Conservation (phyloP, 371 early-diverging fungal species). For the Apophysomyces trapeziformis region DNA sequence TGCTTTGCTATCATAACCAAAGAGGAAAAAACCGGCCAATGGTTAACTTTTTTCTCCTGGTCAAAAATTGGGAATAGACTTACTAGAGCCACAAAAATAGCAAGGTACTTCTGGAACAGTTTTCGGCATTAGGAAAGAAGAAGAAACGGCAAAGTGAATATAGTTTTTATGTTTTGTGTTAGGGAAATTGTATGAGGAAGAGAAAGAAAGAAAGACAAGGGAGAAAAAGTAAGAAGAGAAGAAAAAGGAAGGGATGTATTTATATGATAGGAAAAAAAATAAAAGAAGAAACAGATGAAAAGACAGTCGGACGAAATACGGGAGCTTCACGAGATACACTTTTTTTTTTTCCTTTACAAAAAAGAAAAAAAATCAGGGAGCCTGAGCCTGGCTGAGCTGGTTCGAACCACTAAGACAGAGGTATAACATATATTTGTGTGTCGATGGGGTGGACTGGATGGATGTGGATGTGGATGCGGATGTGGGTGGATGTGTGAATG, state of each 20-base stretch:
- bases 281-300: neutral
- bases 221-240: neutral
- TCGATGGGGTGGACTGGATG: neutral
- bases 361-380: neutral
- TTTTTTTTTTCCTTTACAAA: no score
- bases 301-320: neutral
- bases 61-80: neutral
- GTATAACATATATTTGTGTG: neutral
- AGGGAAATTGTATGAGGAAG: neutral
- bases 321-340: no score
- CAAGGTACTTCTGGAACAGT: conserved; percentile 2
- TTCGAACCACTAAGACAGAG: no score
- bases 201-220: neutral
- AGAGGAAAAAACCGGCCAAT: neutral
- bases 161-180: neutral
- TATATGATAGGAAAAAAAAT: neutral
- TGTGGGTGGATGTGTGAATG: no score
- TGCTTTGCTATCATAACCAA: conserved; percentile 17
- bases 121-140: neutral
- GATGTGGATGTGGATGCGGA: no score
- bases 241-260: conserved; percentile 11
- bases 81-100: conserved; percentile 23
- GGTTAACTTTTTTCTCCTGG: neutral
- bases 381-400: neutral
- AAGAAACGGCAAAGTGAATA: neutral